Base-by-base conservation (phyloP, 306 rosid genomes). In the Vigna hirtella region DNA sequence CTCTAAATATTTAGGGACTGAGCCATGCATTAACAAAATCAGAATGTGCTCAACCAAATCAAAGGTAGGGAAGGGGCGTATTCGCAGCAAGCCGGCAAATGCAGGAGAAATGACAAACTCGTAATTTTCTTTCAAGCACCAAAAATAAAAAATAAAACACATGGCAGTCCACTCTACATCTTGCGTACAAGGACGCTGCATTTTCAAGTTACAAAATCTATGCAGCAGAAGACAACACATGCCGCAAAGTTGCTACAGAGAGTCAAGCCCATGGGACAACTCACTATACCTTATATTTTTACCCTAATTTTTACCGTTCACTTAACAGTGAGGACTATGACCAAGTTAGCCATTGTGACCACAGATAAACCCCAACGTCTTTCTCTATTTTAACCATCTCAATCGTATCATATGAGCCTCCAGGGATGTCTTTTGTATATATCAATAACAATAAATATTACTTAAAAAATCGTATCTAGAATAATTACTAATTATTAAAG, bases 151-250 rank as follows among this genome's bases (percentile, higher is more conserved):
- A 64, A 13, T 3, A 22, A 61, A 49, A 11, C 32, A 22, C 7
- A 70, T 56, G 18, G 18, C 71, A 30, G 13, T 38, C 48, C 61
- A 42, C 51, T 47, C 50, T 24, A 11, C 20, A 38, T n/a, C 18
- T 22, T 30, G 2, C 2, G 7, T 3, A 40, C 18, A 43, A 50
- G 20, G 20, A 18, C 42, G 14, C 28, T 6, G 34, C 16, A 36
- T 56, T 63, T 70, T 62, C 65, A 80, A 66, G 52, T 66, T 45
- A 57, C 18, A 64, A 66, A 80, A 34, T 45, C 18, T 22, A 45
- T 47, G 77, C 51, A 69, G 74, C 43, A 72, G 55, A 22, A 30
- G 66, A 61, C 43, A 30, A 30, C 20, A 61, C 42, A 14, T 6
- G 20, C 20, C 11, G 2, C 66, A 61, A 30, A 9, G 16, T 30